These are phyloP conservation scores for Paracorniculantispora psalliotae DNA, from an alignment of 2,329 filamentous ascomycete species.

Conservation along the genomic window DNA sequence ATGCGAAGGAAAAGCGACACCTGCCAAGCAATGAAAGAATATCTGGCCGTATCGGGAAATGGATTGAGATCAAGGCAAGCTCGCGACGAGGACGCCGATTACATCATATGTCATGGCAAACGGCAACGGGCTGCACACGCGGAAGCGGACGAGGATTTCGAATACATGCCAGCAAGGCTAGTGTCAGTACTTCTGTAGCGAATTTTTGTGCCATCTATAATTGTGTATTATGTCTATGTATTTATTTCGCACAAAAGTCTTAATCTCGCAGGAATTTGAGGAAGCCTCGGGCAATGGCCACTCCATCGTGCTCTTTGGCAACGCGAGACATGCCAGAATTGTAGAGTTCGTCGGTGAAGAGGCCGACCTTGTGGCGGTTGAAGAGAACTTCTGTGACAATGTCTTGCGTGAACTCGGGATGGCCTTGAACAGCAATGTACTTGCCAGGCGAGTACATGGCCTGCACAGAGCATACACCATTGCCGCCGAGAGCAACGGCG, in stretches of 20 bases:
- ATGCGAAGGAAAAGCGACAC: background rate
- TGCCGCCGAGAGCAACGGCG: constrained; percentile 59
- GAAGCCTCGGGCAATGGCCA: constrained; percentile 69
- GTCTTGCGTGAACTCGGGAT: constrained; percentile 73
- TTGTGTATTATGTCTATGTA: background rate
- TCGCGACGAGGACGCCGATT: no score
- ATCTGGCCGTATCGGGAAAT: no score
- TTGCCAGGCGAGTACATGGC: constrained; percentile 66
- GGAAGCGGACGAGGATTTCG: no score
- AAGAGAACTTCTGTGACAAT: constrained; percentile 67
- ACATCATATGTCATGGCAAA: no score
- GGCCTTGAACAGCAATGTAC: constrained; percentile 75
- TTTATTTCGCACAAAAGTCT: background rate
- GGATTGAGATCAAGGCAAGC: no score
- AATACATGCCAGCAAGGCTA: no score
- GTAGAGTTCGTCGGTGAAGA: constrained; percentile 66
- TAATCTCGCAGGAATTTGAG: constrained; percentile 66
- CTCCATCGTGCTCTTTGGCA: constrained; percentile 67
- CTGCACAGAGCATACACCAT: constrained; percentile 67
- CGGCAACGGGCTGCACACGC: no score
- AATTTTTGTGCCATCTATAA: no score
- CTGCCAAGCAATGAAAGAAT: no score
- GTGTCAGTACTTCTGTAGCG: no score
- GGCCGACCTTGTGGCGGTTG: constrained; percentile 57
- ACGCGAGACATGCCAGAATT: constrained; percentile 64